Evolutionary conservation across 2,329 filamentous ascomycete species (phyloP), one percentile per base, ranked within the genome.

Genomic region (Parascedosporium putredinis): DNA sequence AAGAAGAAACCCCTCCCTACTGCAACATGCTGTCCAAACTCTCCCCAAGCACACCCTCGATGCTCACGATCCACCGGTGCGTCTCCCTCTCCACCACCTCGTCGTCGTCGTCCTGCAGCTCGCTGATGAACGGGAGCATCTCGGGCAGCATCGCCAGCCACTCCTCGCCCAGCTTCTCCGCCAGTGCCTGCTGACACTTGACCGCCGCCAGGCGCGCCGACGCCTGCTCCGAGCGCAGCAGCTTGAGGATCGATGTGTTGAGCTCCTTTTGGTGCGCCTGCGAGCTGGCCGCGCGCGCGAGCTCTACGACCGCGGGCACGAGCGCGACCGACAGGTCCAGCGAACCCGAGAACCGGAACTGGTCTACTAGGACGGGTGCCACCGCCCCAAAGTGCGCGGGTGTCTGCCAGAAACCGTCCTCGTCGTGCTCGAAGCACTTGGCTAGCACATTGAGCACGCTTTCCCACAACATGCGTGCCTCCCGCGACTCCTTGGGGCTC

Each of bases 101-200:
- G 61, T 97, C 90, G 57, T 97, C 93, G 63, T 98, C 93, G 62
- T 98, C 93, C 69, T 95, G 85, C 60, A 95, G 66, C 70, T 98
- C 93, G 60, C 88, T 94, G 58, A 99, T 95, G 55, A 91, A 88
- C 18, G 94, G 91, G 63, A 98, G 69, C 85, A 96, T 97, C 75
- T 98, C 93, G 0, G 91, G 88, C 62, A 97, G 66, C 71, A 94
- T 78, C 1, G 83, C 79, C 52, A 98, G 69, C 93, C 93, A 98
- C 62, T 98, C 93, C 64, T 97, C 90, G 52, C 90, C 90, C 23
- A 97, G 68, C 45, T 79, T 74, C 57, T 86, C 81, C 10, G 89
- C 94, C 54, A 97, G 72, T 12, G 76, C 78, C 62, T 89, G 84
- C 69, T 97, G 81, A 57, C 84, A 84, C 66, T 83, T 83, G 31